phyloP scores from a whole-genome alignment of 1,139 yeast species.

The Candida anutae region DNA sequence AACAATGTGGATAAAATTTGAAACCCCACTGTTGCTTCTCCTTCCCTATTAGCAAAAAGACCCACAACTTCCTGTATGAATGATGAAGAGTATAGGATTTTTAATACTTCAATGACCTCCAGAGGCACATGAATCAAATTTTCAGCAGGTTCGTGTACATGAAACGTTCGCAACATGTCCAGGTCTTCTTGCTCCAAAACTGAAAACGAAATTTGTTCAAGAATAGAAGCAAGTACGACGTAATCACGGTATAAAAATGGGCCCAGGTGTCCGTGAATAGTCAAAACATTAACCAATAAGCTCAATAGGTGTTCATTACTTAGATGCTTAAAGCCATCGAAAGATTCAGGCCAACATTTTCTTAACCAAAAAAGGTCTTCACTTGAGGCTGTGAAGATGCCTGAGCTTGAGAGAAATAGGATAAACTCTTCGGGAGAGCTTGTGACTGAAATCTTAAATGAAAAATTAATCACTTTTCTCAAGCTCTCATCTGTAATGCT shows the following conservation, averaged over 20 bases:
- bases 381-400: too few species aligned
- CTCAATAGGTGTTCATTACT: conserved; percentile 2
- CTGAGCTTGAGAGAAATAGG: too few species aligned
- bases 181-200: conserved; percentile 8
- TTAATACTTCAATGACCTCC: conserved; percentile 4
- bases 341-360: too few species aligned
- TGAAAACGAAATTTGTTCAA: conserved; percentile 16
- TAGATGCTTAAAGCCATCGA: conserved; percentile 1
- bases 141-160: too few species aligned
- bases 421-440: too few species aligned
- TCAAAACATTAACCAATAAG: conserved; percentile 14
- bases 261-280: conserved; percentile 11
- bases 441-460: too few species aligned
- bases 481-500: too few species aligned
- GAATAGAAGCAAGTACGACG: conserved; percentile 14
- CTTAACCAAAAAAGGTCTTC: too few species aligned
- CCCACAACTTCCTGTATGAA: conserved; percentile 19
- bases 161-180: too few species aligned
- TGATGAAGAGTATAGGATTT: conserved; percentile 14
- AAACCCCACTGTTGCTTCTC: conserved; percentile 5
- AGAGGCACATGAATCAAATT: conserved; percentile 4
- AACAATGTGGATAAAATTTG: conserved; percentile 20
- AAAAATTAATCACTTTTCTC: too few species aligned
- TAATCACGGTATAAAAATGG: conserved; percentile 14
- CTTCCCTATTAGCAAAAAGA: conserved; percentile 7